Conservation (phyloP, 306 rosid genomes). For the Glycine tomentella region DNA sequence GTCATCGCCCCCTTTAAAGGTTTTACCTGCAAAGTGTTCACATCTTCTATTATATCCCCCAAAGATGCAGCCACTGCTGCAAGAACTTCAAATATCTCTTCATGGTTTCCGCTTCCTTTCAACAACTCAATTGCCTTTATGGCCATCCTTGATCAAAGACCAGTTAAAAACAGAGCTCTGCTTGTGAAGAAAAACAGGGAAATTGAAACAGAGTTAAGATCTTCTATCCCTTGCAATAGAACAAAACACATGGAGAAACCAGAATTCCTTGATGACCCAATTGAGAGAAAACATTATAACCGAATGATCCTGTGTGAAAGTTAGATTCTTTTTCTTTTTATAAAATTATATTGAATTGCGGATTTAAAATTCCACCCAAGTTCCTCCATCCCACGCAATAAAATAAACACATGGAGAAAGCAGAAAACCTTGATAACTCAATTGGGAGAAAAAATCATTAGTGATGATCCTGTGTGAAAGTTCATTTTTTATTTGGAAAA, state of each 20-base stretch:
- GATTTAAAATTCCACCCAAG: neutral
- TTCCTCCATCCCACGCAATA: neutral
- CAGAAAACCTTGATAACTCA: neutral
- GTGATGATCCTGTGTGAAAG: neutral
- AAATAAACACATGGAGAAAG: neutral
- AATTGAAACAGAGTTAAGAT: conserved; percentile 21
- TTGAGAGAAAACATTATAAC: neutral
- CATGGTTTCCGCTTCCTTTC: conserved; percentile 52
- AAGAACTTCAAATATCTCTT: conserved; percentile 72
- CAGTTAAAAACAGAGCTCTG: conserved; percentile 17
- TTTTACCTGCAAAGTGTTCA: conserved; percentile 55
- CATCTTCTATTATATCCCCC: conserved; percentile 77
- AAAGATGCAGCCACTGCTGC: conserved; percentile 61
- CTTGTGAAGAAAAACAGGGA: conserved; percentile 24
- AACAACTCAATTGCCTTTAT: conserved; percentile 57
- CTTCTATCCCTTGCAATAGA: conserved; percentile 8
- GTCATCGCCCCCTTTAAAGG: conserved; percentile 86
- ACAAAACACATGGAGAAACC: neutral
- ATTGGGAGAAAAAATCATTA: neutral
- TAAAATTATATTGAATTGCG: neutral
- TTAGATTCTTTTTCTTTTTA: neutral
- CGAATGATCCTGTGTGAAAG: neutral
- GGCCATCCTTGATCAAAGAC: conserved; percentile 53
- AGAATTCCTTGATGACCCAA: conserved; percentile 23
- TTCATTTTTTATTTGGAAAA: neutral